Conservation (phyloP, 257 asterid species). For the Buddleja alternifolia region DNA sequence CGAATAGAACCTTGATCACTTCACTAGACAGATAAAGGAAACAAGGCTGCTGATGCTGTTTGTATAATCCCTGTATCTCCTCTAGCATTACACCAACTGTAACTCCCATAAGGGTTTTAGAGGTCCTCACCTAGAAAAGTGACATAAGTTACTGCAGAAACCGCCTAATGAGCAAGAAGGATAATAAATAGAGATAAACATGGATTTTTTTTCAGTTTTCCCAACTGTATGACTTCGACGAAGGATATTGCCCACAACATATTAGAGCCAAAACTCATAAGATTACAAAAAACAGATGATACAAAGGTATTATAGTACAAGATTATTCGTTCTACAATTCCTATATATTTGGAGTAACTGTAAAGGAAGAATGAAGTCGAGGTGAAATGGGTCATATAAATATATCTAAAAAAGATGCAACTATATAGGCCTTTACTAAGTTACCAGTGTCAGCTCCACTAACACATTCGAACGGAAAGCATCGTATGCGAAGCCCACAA, state of each 20-base stretch:
- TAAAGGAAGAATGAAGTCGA: neutral
- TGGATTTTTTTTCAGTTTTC: slow-evolving; percentile 9
- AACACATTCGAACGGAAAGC: slow-evolving; percentile 11
- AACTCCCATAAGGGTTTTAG: slow-evolving; percentile 85
- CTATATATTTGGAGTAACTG: neutral
- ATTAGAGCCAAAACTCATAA: neutral
- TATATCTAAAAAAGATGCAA: neutral
- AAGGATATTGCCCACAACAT: neutral
- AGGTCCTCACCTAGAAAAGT: slow-evolving; percentile 77
- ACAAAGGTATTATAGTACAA: neutral
- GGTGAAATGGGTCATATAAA: neutral
- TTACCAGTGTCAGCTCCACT: slow-evolving; percentile 11
- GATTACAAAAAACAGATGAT: neutral
- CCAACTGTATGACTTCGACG: neutral
- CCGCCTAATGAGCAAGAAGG: slow-evolving; percentile 20
- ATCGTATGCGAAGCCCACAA: neutral
- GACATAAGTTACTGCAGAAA: slow-evolving; percentile 25
- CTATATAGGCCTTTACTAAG: neutral
- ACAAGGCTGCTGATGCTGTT: slow-evolving; percentile 89
- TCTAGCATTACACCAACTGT: slow-evolving; percentile 93
- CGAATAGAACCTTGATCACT: slow-evolving; percentile 78
- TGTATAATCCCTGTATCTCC: slow-evolving; percentile 87
- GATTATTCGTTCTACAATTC: slow-evolving; percentile 2
- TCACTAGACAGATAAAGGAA: slow-evolving; percentile 96
- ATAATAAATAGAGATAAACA: slow-evolving; percentile 7